Percentiles rank a stretch among this genome's conserved stretches.
Conservation (phyloP, 2,329 filamentous ascomycete genomes). For the Coniosporium tulheliwenetii region DNA sequence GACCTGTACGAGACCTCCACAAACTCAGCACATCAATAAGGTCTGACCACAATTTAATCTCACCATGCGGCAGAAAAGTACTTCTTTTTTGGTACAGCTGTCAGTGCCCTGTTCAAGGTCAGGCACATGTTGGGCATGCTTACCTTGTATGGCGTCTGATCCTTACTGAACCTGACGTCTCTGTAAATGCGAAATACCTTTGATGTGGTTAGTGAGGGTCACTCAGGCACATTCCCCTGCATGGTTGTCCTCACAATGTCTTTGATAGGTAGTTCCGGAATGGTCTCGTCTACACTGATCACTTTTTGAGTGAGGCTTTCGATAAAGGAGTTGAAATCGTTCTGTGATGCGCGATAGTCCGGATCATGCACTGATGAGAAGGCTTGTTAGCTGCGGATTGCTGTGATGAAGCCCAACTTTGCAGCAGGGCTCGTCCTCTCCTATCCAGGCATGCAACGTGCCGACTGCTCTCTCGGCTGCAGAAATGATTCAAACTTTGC, state of each 20-base stretch:
- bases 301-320: conserved; percentile 56
- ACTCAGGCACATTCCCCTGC: not conserved
- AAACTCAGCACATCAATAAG: conserved; percentile 8
- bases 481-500: no score
- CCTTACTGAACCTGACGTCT: conserved; percentile 70
- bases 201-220: conserved; percentile 1
- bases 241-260: conserved; percentile 43
- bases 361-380: conserved; percentile 50
- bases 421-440: no score
- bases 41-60: conserved; percentile 7
- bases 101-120: no score
- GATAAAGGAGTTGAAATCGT: conserved; percentile 71
- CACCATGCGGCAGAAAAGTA: conserved; percentile 73
- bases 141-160: conserved; percentile 81
- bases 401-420: not conserved
- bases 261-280: conserved; percentile 74
- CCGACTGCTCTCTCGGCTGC: no score
- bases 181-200: conserved; percentile 73
- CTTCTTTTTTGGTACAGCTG: conserved; percentile 30
- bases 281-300: conserved; percentile 57
- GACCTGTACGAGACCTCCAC: conserved; percentile 55
- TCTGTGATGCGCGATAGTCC: conserved; percentile 62
- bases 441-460: no score
- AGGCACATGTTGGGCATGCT: conserved; percentile 7
- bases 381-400: not conserved